Evolutionary conservation across 169 alveolate genomes (phyloP), one percentile per base, ranked within the genome.

Genomic region (Plasmodium gallinaceum): DNA sequence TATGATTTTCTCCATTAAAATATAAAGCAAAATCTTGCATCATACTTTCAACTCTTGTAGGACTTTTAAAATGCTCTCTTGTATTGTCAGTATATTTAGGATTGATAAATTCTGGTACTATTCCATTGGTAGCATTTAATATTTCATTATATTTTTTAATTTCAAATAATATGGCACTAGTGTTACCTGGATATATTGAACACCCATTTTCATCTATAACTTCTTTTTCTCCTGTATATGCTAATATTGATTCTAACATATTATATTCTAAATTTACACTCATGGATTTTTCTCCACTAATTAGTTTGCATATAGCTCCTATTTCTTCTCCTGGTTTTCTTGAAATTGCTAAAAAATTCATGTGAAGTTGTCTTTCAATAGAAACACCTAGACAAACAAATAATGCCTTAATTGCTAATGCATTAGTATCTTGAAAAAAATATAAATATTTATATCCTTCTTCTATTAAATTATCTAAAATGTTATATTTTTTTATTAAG

Each of bases 1-100:
- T 52, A 16, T 16, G 16, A 52, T 43, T 5, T 9, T 48, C 62
- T 16, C 18, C 37, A 22, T 12, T 42, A 39, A 26, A 62, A 66
- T 76, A 97, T 95, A 93, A 58, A 14, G 93, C 94, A 43, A 93
- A 95, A 78, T 96, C 98, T 86, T 97, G 97, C 98, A 96, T 96
- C 97, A 96, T 95, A 65, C 98, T 94, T 78, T 97, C 99, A 12
- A 97, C 93, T 75, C 99, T 91, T 24, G 98, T 94, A 16, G 99
- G 97, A 9, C 96, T 65, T 64, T 96, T 96, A 93, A 97, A 97
- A 26, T 88, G 93, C 18, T 95, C 93, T 74, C 95, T 93, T 0
- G 96, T 89, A 18, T 95, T 96, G 72, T 97, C 98, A 0, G 96
- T 96, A 74, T 97, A 97, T 90, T 97, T 97, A 14, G 99, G 99